Conservation (phyloP, 441 rosid genomes). For the Euphorbia schlechtendalii region DNA sequence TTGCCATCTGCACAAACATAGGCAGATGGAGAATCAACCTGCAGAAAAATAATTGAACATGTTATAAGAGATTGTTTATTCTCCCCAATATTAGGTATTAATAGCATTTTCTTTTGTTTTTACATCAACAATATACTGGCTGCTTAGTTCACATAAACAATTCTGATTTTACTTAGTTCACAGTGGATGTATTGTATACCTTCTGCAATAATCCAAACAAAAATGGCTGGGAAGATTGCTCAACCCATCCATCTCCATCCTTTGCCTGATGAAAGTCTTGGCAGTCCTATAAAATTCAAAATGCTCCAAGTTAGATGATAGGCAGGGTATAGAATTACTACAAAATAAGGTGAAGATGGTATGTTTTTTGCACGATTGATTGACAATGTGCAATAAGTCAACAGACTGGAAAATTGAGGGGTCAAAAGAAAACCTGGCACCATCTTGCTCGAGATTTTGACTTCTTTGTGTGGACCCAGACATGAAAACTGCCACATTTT, state of each 20-base stretch:
- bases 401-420: not conserved
- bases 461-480: conserved; percentile 70
- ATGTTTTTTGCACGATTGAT: too few relatives aligned
- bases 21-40: conserved; percentile 80
- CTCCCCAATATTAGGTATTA: too few relatives aligned
- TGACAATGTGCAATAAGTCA: not conserved
- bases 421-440: conserved; percentile 86
- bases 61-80: not conserved
- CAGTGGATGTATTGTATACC: too few relatives aligned
- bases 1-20: conserved; percentile 86
- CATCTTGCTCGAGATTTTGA: conserved; percentile 91
- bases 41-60: conserved; percentile 17
- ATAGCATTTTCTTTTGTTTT: too few relatives aligned
- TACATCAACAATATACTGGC: too few relatives aligned
- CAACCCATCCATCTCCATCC: conserved; percentile 99
- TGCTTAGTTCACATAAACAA: too few relatives aligned
- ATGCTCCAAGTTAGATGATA: not conserved
- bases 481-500: conserved; percentile 71
- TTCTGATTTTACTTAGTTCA: too few relatives aligned
- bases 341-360: too few relatives aligned
- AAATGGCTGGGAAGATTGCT: conserved; percentile 74
- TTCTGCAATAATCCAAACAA: conserved; percentile 78
- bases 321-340: too few relatives aligned
- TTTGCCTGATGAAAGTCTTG: conserved; percentile 86
- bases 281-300: conserved; percentile 63